Base-by-base conservation (phyloP, 192 early-diverging fungal genomes). In the Podila epicladia region DNA sequence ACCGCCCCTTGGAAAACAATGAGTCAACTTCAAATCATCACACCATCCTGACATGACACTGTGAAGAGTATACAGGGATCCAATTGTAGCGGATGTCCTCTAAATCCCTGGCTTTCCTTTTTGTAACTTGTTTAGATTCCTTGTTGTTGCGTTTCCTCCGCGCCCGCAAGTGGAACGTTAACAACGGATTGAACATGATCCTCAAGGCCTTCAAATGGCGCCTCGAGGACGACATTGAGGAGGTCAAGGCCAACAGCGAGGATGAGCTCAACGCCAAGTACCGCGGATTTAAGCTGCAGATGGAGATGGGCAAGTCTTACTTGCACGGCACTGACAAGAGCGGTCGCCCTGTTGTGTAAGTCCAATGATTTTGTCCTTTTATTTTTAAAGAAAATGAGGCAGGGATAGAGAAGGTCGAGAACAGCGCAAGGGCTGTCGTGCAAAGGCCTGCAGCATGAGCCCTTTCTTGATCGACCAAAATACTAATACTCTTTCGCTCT, bases 161-260 rank as follows among this genome's bases (percentile, higher is more conserved):
- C 26, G 97, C 97, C 31, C 89, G 97, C 67, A 97, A 97, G 75
- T 98, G 95, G 95, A 89, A 96, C 67, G 87, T 94, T 7, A 83
- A 88, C 45, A 92, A 91, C 38, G 94, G 95, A 1, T 77, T 92
- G 24, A 83, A 65, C 20, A 97, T 97, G 96, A 64, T 93, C 12
- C 68, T 92, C 24, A 82, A 87, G 33, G 87, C 90, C 15, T 77
- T 97, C 73, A 86, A 89, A 59, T 98, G 97, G 97, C 83, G 95
- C 37, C 61, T 91, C 15, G 89, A 90, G 60, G 84, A 85, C 64
- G 89, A 88, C 55, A 78, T 95, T 13, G 79, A 83, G 60, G 80
- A 84, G 58, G 67, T 94, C 22, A 70, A 73, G 71, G 26, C 62
- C n/a, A 72, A 73, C 24, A 69, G 58, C 33, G 77, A 80, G 45